Base-by-base conservation (phyloP, 2,329 filamentous ascomycete species). In the Verruconis gallopava region DNA sequence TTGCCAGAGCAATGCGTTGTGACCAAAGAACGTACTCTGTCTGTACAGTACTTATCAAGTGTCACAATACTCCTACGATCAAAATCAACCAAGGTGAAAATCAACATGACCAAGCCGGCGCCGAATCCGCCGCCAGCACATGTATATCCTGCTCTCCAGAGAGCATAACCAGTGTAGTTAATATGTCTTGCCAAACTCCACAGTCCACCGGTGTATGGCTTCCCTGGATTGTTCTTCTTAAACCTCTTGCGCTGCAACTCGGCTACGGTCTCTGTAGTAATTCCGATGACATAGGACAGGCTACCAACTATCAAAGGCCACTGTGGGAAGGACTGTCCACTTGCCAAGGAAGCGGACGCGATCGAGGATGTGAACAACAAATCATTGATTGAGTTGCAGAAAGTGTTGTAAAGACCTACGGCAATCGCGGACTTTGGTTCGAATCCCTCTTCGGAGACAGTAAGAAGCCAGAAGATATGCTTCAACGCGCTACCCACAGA, bases 201-300 rank as follows among this genome's bases (percentile, higher is more conserved):
- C 25, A 74, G 48, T 0, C 71, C 69, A 6, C 63, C 63, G 0
- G 61, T 63, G 48, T 65, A 75, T 0, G 64, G 56, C 53, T 71
- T 71, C 14, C 71, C 71, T 48, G 68, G 63, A 52, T 73, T 73
- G 42, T 72, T 57, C 17, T 58, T 54, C 55, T 75, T 74, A 57
- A 70, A 75, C 0, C 51, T 48, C 47, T 62, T 63, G 14, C 77
- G 66, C 56, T 80, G 76, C 20, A 68, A 51, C 58, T 81, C 76
- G 1, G 72, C 62, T 3, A 68, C 49, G 4, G 69, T 65, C 56
- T 81, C 76, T 3, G 71, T 60, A 3, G 62, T 44, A 21, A 79
- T 62, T 6, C 75, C 75, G 3, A 64, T 49, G 3, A 58, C 53
- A 52, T 73, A 80, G 36, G 75, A 48, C 0, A 55, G 53, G 1